phyloP scores from a whole-genome alignment of 1,284 basidiomycete genomes.

The Leccinum subrobustum region DNA sequence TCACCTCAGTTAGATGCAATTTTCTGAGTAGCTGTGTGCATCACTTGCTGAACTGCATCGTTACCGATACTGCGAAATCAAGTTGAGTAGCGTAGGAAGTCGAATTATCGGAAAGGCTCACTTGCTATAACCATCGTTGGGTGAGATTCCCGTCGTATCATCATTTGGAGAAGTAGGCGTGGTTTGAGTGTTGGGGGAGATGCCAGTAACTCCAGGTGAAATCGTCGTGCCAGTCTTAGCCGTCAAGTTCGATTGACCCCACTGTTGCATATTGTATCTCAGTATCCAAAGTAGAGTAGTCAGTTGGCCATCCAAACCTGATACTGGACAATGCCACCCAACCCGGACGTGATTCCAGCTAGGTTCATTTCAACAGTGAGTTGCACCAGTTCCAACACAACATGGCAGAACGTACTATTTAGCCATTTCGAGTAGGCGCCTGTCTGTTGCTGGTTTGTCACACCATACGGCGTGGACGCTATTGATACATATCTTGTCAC shows the following conservation, averaged over 20 bases:
- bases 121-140: constrained; percentile 62
- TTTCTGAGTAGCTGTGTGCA: constrained; percentile 27
- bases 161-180: constrained; percentile 34
- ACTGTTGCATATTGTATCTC: constrained; percentile 34
- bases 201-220: constrained; percentile 29
- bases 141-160: constrained; percentile 46
- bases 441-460: constrained; percentile 50
- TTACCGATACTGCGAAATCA: constrained; percentile 23
- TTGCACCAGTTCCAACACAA: neutral
- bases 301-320: constrained; percentile 41
- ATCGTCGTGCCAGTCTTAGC: constrained; percentile 42
- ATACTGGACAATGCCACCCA: constrained; percentile 56
- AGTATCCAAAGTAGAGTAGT: constrained; percentile 5
- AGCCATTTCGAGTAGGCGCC: constrained; percentile 56
- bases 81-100: constrained; percentile 3
- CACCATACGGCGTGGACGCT: constrained; percentile 34
- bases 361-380: constrained; percentile 6
- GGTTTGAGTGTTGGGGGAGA: constrained; percentile 32
- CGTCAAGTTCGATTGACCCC: constrained; percentile 52
- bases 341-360: constrained; percentile 44
- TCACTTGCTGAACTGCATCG: constrained; percentile 20
- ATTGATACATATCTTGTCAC: constrained; percentile 36
- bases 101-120: constrained; percentile 17
- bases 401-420: constrained; percentile 34
- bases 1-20: constrained; percentile 24